Evolutionary conservation across 2,329 filamentous ascomycete genomes (phyloP), one percentile per base, ranked within the genome.

Genomic region (Colletotrichum lini): DNA sequence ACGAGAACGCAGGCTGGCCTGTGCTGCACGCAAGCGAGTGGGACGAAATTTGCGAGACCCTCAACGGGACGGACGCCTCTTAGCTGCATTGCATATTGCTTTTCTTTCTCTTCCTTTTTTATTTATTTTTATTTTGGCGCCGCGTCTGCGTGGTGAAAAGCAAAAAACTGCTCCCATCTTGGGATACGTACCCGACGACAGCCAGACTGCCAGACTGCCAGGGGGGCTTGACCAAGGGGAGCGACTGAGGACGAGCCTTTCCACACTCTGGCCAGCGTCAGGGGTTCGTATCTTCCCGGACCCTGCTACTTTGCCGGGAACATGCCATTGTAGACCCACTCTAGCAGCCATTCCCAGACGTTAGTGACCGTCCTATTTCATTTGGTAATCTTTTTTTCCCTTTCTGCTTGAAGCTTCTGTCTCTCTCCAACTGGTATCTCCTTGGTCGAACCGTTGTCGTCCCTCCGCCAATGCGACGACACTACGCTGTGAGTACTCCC

Each of bases 31-130:
- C 66, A 70, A 61, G 47, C 70, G 54, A 70, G 60, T 72, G 67
- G 66, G 66, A 72, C 60, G 70, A 72, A 72, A 72, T 71, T 63
- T 72, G 47, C 70, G 30, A 72, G 70, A 72, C 70, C 70, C 60
- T 60, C 70, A 40, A 54, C 50, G 62, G 26, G 23, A 58, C 49
- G 21, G 35, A 10, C 35, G 38, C 23, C n/a, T 45, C 38, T 61
- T 61, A 18, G 54, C 63, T 57, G 68, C 64, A 71, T 67, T 21
- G 35, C 30, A 21, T 18, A 35, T 26, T 35, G 26, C 30, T 12
- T 57, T 10, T 9, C 35, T 35, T 3, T 9, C 9, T 38, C 8
- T 38, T 38, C 8, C 35, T 8, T 35, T 35, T 38, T 3, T 38
- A 2, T 3, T 10, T n/a, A n/a, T 10, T 38, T 38, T 38, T 38